phyloP scores from a whole-genome alignment of 331 rosid genomes.

The Telfairia occidentalis region DNA sequence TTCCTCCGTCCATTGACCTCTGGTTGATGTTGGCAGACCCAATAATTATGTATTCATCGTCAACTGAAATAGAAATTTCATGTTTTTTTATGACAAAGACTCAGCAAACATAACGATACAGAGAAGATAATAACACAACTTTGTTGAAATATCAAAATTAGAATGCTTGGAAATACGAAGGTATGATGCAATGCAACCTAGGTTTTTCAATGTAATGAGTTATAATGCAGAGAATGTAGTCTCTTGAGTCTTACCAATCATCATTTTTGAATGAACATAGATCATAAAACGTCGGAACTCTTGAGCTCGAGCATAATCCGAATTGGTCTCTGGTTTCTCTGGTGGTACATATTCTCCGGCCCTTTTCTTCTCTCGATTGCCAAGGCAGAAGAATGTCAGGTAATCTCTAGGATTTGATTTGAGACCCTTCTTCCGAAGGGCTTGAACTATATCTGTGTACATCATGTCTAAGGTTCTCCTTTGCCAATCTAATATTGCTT shows the following conservation, averaged over 20 bases:
- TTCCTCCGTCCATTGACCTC: constrained; percentile 79
- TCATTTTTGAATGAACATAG: constrained; percentile 89
- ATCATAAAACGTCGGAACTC: constrained; percentile 70
- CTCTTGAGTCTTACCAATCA: constrained; percentile 57
- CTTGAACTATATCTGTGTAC: constrained; percentile 54
- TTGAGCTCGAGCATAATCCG: constrained; percentile 52
- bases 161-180: not conserved
- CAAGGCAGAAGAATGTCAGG: constrained; percentile 72
- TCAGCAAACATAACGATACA: not conserved
- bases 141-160: not conserved
- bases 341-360: constrained; percentile 37
- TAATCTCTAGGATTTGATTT: constrained; percentile 40
- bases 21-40: constrained; percentile 92
- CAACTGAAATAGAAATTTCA: constrained; percentile 31
- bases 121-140: not conserved
- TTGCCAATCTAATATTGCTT: constrained; percentile 81
- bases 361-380: constrained; percentile 34
- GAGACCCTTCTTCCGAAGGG: constrained; percentile 29
- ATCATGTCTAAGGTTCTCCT: constrained; percentile 78
- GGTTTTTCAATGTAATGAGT: not conserved
- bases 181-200: not conserved
- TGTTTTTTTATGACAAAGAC: not conserved
- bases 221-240: not conserved
- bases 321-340: constrained; percentile 42
- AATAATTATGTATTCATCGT: constrained; percentile 75